Evolutionary conservation across 2,329 filamentous ascomycete genomes (phyloP).

Genomic region (Onygena corvina): DNA sequence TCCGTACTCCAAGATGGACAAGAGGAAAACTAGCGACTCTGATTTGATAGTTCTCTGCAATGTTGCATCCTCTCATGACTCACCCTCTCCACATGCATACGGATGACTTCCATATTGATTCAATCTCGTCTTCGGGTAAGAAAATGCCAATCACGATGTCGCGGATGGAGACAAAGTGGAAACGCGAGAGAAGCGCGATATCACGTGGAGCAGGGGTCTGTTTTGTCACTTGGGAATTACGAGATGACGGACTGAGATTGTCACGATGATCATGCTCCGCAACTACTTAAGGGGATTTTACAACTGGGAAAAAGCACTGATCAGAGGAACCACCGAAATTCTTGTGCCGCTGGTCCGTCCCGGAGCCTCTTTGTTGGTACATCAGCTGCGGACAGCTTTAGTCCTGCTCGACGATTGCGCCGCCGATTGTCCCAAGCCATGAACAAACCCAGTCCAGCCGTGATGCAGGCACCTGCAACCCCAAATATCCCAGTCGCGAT

Average conservation of each 20-base stretch:
- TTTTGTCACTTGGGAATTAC: too few relatives aligned
- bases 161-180: not conserved
- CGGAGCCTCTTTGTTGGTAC: conserved; percentile 45
- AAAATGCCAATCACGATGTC: not conserved
- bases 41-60: not conserved
- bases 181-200: not conserved
- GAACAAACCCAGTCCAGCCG: conserved; percentile 46
- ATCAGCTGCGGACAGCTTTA: conserved; percentile 44
- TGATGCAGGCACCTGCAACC: conserved; percentile 45
- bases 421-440: conserved; percentile 56
- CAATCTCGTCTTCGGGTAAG: not conserved
- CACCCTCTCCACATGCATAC: not conserved
- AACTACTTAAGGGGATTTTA: too few relatives aligned
- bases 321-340: conserved; percentile 48
- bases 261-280: too few relatives aligned
- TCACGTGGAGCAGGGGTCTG: not conserved
- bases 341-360: conserved; percentile 42
- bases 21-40: not conserved
- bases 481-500: conserved; percentile 54
- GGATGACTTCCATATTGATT: not conserved
- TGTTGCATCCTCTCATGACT: not conserved
- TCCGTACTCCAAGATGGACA: too few relatives aligned
- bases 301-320: not conserved
- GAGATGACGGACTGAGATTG: too few relatives aligned
- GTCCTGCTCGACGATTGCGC: conserved; percentile 46